A percentile compares a stretch with the other conserved stretches of the same genome.
Conservation (phyloP, 2,329 filamentous ascomycete genomes). For the Pezizomycotina sp. region DNA sequence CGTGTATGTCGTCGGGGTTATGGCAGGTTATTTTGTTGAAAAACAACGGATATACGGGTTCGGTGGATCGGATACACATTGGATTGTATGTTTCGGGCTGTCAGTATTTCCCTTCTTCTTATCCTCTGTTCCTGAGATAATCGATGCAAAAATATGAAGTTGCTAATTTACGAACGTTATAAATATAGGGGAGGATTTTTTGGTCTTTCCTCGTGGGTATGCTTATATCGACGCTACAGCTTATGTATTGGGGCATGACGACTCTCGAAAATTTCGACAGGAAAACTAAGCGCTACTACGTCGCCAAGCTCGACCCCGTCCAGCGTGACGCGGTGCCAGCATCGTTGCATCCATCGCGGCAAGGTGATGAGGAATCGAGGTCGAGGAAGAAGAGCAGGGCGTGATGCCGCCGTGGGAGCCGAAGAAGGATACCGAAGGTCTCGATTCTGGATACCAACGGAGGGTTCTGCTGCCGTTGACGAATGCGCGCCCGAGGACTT, state of each 20-base stretch:
- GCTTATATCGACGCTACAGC: conserved; percentile 14
- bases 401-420: conserved; percentile 13
- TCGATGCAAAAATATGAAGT: not conserved
- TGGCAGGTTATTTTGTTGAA: conserved; percentile 14
- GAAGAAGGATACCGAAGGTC: conserved; percentile 10
- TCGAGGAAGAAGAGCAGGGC: conserved; percentile 6
- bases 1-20: conserved; percentile 9
- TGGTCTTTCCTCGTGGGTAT: conserved; percentile 17
- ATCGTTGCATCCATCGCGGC: no score
- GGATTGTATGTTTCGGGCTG: conserved; percentile 16
- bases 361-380: no score
- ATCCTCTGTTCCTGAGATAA: not conserved
- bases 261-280: conserved; percentile 19
- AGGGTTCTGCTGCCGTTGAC: conserved; percentile 9
- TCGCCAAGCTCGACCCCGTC: conserved; percentile 13
- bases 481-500: no score
- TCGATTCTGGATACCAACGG: conserved; percentile 14
- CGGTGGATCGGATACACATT: conserved; percentile 10
- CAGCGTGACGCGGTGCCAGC: no score
- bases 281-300: conserved; percentile 17
- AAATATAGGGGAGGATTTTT: conserved; percentile 14
- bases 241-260: conserved; percentile 15
- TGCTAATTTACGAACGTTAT: conserved; percentile 5
- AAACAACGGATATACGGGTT: conserved; percentile 9
- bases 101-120: conserved; percentile 3